Base-by-base conservation (phyloP, 2,329 filamentous ascomycete species). In the Alternaria burnsii region DNA sequence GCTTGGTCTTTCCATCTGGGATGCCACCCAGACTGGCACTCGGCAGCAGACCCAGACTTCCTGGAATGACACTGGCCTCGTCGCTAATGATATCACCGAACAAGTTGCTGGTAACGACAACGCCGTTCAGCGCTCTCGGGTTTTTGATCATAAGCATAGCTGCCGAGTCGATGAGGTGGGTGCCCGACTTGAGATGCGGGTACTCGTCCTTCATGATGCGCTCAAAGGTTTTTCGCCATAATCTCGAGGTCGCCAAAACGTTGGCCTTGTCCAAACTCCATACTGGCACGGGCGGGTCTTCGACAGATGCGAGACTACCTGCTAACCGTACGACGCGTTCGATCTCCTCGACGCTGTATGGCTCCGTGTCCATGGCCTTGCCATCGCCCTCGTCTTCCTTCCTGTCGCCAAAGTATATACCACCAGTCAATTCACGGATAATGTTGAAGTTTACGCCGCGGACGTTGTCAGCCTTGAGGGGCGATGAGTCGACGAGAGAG, bases 131-230 rank as follows among this genome's bases (percentile, higher is more conserved):
- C 22, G 88, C 87, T 11, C 89, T 85, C 10, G 94, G 94, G 81
- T 94, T 94, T 89, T 97, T 97, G 76, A 98, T 87, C 91, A 98
- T 93, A 71, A 97, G 84, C 94, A 98, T 97, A 67, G 94, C 94
- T n/a, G 94, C 94, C 58, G 89, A 92, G 82, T 98, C 94, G 76
- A 98, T 97, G 52, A 98, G 86, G 78, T 98, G 94, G 79, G 97
- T 94, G 67, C 89, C 88, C 43, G 96, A 82, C 82, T 91, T 87
- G 46, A 97, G 81, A 78, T 94, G 88, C 3, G 94, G 93, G 82
- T 96, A 98, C 84, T 97, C 94, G 68, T 89, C 89, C 69, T 85
- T 86, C 86, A 97, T 94, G 59, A 93, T 86, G 82, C 97, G 92
- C 41, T 87, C 89, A 44, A 97, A 91, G 3, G 91, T 91, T 83